These are phyloP conservation scores for Plasmopara muralis DNA, from an alignment of 352 stramenopile species.

Conservation along the genomic window DNA sequence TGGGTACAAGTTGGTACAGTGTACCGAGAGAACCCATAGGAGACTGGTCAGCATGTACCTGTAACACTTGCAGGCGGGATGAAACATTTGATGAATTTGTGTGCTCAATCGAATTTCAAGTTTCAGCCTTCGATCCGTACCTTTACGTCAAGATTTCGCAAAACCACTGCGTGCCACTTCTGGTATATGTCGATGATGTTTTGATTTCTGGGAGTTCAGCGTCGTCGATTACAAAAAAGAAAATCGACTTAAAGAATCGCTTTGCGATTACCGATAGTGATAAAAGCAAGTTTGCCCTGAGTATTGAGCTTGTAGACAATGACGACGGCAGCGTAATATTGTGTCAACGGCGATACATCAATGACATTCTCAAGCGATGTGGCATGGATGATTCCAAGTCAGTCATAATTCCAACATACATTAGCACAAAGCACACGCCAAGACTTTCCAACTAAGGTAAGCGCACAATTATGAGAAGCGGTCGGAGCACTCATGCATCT, in stretches of 20 bases:
- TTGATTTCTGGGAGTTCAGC: neutral
- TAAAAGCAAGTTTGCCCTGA: neutral
- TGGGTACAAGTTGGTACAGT: too few species aligned
- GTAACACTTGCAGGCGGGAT: too few species aligned
- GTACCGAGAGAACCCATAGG: too few species aligned
- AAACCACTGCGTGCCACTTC: neutral
- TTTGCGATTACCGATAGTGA: neutral
- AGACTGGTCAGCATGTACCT: too few species aligned
- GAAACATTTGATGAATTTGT: too few species aligned
- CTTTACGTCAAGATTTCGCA: slow-evolving; percentile 1
- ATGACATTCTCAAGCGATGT: slow-evolving; percentile 1
- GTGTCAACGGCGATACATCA: neutral
- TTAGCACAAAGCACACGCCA: neutral
- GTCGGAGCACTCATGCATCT: slow-evolving; percentile 15
- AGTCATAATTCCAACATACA: neutral
- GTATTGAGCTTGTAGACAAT: neutral
- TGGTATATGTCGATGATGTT: neutral
- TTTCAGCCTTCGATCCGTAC: neutral
- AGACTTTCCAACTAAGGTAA: neutral
- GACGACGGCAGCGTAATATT: slow-evolving; percentile 2
- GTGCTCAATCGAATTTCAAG: neutral
- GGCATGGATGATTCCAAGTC: slow-evolving; percentile 1
- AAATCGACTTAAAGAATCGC: neutral
- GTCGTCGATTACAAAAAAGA: neutral
- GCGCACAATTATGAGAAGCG: slow-evolving; percentile 6